Percentiles rank a stretch among this genome's conserved stretches.
phyloP scores from a whole-genome alignment of 169 alveolate species.

The Ichthyophthirius multifiliis region DNA sequence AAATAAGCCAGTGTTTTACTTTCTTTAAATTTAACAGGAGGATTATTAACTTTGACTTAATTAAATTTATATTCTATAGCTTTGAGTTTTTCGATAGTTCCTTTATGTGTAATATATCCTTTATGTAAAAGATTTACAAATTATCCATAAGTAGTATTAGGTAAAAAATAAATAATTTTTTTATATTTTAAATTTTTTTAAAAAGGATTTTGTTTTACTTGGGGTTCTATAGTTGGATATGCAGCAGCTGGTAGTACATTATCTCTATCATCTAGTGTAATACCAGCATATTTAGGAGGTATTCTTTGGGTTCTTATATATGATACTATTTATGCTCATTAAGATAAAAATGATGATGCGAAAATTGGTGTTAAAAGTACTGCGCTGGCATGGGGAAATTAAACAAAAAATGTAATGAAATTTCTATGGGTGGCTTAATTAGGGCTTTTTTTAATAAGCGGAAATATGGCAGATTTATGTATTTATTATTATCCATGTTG shows the following conservation, averaged over 20 bases:
- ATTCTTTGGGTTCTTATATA: constrained; percentile 90
- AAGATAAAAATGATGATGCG: constrained; percentile 88
- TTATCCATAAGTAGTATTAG: constrained; percentile 91
- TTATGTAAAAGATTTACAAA: constrained; percentile 87
- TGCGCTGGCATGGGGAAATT: constrained; percentile 89
- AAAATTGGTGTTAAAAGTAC: constrained; percentile 86
- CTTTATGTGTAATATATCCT: constrained; percentile 88
- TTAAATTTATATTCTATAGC: constrained; percentile 48
- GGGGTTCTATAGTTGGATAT: constrained; percentile 87
- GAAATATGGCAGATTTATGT: constrained; percentile 40
- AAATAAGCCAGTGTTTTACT: constrained; percentile 63
- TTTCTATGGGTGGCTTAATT: constrained; percentile 7
- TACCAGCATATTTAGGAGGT: constrained; percentile 79
- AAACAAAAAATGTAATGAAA: constrained; percentile 27
- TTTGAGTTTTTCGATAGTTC: constrained; percentile 53
- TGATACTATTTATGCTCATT: constrained; percentile 95
- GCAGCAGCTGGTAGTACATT: constrained; percentile 71
- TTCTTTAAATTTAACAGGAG: constrained; percentile 52
- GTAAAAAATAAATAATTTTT: constrained; percentile 24
- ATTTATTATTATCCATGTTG: constrained; percentile 32
- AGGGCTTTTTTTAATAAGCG: constrained; percentile 11
- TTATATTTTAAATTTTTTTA: background rate
- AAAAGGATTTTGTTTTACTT: constrained; percentile 78
- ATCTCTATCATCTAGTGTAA: constrained; percentile 34
- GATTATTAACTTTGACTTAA: constrained; percentile 41